Percentiles rank a stretch among this genome's conserved stretches.
Evolutionary conservation across 306 rosid genomes (phyloP).

Genomic region (Corylus americana): DNA sequence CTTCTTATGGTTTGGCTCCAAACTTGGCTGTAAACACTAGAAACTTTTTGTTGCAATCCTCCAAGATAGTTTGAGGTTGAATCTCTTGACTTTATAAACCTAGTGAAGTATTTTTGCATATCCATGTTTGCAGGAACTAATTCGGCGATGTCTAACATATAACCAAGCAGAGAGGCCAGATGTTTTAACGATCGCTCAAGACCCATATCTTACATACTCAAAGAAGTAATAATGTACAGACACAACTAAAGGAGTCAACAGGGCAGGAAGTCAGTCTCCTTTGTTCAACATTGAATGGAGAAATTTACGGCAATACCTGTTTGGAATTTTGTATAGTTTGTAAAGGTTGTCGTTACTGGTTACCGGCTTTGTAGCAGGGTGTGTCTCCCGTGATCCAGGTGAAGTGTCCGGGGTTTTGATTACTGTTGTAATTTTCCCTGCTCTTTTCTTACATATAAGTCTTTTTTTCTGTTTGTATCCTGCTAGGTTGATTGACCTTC

Average conservation of each 20-base stretch:
- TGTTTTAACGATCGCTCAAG: constrained; percentile 84
- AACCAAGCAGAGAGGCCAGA: constrained; percentile 95
- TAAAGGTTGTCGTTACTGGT: constrained; percentile 36
- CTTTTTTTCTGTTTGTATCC: background rate
- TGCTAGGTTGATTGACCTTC: background rate
- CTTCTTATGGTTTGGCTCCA: constrained; percentile 12
- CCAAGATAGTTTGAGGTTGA: background rate
- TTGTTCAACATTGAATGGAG: constrained; percentile 34
- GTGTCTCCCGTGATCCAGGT: constrained; percentile 20
- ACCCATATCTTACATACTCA: constrained; percentile 76
- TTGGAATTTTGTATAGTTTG: constrained; percentile 54
- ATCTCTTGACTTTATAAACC: background rate
- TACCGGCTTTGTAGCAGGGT: constrained; percentile 18
- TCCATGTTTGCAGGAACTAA: constrained; percentile 60
- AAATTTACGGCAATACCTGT: constrained; percentile 14
- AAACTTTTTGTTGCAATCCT: background rate
- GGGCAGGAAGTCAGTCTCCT: constrained; percentile 20
- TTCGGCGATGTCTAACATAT: constrained; percentile 85
- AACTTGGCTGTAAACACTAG: background rate
- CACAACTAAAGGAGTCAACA: constrained; percentile 22
- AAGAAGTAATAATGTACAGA: constrained; percentile 54
- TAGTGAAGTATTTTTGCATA: background rate
- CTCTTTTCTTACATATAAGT: background rate
- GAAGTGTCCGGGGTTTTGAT: constrained; percentile 19
- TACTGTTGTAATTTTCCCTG: background rate